These are phyloP conservation scores for Aspergillus bridgeri DNA, from an alignment of 495 filamentous ascomycete species.

Conservation along the genomic window DNA sequence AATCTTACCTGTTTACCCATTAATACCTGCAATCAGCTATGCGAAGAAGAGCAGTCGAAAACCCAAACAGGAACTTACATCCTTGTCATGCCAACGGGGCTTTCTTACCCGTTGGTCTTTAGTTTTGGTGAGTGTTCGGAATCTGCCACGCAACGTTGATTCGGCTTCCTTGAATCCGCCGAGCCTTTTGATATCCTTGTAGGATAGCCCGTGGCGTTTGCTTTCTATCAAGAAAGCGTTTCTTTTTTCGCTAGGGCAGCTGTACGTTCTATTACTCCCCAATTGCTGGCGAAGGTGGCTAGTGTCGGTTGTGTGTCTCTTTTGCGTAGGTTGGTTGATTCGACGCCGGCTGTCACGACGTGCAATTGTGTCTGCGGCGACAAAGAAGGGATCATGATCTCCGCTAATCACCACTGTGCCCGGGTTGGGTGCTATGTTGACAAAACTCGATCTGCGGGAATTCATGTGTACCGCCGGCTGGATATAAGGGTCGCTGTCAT, in stretches of 20 bases:
- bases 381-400: background rate
- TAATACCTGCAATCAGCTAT: background rate
- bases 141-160: constrained; percentile 80
- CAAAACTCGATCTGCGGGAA: background rate
- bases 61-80: too few relatives aligned
- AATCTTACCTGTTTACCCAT: constrained; percentile 28
- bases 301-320: background rate
- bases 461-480: constrained; percentile 4
- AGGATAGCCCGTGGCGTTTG: constrained; percentile 66
- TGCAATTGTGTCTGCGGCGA: background rate
- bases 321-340: background rate
- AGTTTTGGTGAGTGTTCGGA: constrained; percentile 72
- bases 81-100: constrained; percentile 70
- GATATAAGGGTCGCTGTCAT: background rate
- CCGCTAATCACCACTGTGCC: background rate
- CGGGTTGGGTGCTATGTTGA: background rate
- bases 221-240: constrained; percentile 63
- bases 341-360: background rate
- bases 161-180: constrained; percentile 75
- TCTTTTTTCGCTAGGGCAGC: constrained; percentile 32
- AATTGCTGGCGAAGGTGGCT: background rate
- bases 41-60: background rate
- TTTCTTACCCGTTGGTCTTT: constrained; percentile 71
- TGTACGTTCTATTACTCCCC: background rate
- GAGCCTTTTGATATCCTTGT: constrained; percentile 68